Percentiles rank a stretch among this genome's conserved stretches.
Evolutionary conservation across 169 alveolate species (phyloP).

Genomic region (Plasmodium inui): DNA sequence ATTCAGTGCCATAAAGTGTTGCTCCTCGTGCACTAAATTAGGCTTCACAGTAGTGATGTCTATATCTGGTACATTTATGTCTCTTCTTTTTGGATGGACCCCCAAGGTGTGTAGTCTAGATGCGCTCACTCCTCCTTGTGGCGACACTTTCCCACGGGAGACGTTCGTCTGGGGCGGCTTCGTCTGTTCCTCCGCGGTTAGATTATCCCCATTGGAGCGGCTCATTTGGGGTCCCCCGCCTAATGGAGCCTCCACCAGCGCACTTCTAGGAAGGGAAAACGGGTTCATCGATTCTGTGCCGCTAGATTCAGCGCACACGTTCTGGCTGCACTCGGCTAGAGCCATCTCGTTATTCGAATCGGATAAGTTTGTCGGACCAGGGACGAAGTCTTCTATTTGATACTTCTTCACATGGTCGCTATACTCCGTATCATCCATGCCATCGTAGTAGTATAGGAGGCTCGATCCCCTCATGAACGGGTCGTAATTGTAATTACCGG

Average conservation of each 20-base stretch:
- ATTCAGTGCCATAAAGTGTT: conserved; percentile 6
- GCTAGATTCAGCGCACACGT: neutral
- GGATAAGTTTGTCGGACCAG: neutral
- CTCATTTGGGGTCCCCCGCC: neutral
- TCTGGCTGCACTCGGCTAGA: neutral
- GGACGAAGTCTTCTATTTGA: neutral
- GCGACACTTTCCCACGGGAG: neutral
- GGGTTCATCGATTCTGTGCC: neutral
- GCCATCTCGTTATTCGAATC: neutral
- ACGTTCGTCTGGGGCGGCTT: neutral
- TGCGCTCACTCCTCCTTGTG: neutral
- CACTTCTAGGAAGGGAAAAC: neutral
- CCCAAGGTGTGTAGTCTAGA: neutral
- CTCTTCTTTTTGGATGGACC: neutral
- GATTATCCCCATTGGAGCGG: too few relatives aligned
- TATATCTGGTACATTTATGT: neutral
- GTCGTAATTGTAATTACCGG: neutral
- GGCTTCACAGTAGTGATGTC: conserved; percentile 1
- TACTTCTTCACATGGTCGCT: neutral
- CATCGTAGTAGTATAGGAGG: conserved; percentile 18
- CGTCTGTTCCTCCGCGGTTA: too few relatives aligned
- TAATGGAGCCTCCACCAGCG: neutral
- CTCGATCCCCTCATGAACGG: neutral
- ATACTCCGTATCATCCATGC: neutral
- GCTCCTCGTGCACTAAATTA: conserved; percentile 48